These are phyloP conservation scores for Pouteria campechiana DNA, from an alignment of 179 eudicot genomes.

Conservation along the genomic window DNA sequence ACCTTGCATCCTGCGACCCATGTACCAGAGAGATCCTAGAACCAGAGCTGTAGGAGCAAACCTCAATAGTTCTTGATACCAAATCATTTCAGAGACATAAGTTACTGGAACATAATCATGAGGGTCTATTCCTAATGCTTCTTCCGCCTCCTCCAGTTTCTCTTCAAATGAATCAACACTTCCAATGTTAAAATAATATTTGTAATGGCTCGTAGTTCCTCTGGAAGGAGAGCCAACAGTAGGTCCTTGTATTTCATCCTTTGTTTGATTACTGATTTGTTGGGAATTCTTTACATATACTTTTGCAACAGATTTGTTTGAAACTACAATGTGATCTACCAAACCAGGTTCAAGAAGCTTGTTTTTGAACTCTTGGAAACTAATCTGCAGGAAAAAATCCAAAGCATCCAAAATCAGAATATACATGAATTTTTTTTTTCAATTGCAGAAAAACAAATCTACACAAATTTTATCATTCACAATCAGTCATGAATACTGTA, in stretches of 20 bases:
- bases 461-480: background rate
- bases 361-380: slow-evolving; percentile 85
- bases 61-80: slow-evolving; percentile 47
- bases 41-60: slow-evolving; percentile 49
- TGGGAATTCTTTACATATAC: slow-evolving; percentile 58
- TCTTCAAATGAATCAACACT: slow-evolving; percentile 73
- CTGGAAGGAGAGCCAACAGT: slow-evolving; percentile 17
- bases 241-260: slow-evolving; percentile 29
- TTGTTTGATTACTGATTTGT: slow-evolving; percentile 25
- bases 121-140: slow-evolving; percentile 55
- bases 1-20: slow-evolving; percentile 58
- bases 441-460: background rate
- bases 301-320: slow-evolving; percentile 76
- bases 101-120: slow-evolving; percentile 64
- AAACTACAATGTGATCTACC: slow-evolving; percentile 66
- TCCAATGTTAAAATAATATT: slow-evolving; percentile 59
- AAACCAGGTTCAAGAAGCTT: slow-evolving; percentile 84
- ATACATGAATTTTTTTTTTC: background rate
- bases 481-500: too few species aligned
- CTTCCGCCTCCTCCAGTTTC: slow-evolving; percentile 72
- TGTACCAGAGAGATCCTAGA: slow-evolving; percentile 37
- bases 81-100: slow-evolving; percentile 39
- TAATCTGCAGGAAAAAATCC: slow-evolving; percentile 43
- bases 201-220: slow-evolving; percentile 38
- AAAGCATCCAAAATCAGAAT: background rate